Percentiles rank a stretch among this genome's conserved stretches.
These are phyloP conservation scores for Aspergillus chevalieri DNA, from an alignment of 2,329 filamentous ascomycete species.

Conservation along the genomic window DNA sequence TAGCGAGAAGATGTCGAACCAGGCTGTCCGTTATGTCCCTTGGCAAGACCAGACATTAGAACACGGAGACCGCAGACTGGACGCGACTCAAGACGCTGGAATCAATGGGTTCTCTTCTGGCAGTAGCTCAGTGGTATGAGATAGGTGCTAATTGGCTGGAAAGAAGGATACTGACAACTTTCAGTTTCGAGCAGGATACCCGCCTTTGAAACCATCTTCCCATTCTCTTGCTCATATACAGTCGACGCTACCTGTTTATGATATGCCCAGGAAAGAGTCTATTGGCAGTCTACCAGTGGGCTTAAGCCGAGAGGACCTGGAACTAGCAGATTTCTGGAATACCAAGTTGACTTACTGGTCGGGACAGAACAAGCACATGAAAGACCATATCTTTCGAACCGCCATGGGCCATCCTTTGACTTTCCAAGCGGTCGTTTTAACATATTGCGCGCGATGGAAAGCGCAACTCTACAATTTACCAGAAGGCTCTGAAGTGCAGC, in stretches of 20 bases:
- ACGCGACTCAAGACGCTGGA: background rate
- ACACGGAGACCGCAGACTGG: background rate
- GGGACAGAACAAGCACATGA: conserved; percentile 33
- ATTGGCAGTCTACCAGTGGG: conserved; percentile 25
- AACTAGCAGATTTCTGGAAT: conserved; percentile 32
- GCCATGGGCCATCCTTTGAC: conserved; percentile 29
- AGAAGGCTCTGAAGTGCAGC: conserved; percentile 20
- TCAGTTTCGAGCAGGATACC: background rate
- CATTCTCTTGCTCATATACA: conserved; percentile 3
- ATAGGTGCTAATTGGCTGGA: background rate
- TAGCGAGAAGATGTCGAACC: conserved; percentile 7
- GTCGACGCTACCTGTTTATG: conserved; percentile 19
- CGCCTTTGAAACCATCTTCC: conserved; percentile 6
- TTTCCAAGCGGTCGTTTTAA: conserved; percentile 32
- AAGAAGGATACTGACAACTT: background rate
- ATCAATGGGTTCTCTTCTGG: conserved; percentile 1
- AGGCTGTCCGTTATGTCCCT: conserved; percentile 14
- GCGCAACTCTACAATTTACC: conserved; percentile 19
- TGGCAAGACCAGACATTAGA: conserved; percentile 18
- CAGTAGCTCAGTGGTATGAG: conserved; percentile 17
- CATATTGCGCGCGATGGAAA: conserved; percentile 34
- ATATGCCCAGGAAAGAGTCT: conserved; percentile 27
- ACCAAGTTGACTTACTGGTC: conserved; percentile 37
- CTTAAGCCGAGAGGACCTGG: conserved; percentile 21
- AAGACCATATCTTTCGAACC: conserved; percentile 29